These are phyloP conservation scores for Linum usitatissimum DNA, from an alignment of 345 rosid genomes.

Conservation along the genomic window DNA sequence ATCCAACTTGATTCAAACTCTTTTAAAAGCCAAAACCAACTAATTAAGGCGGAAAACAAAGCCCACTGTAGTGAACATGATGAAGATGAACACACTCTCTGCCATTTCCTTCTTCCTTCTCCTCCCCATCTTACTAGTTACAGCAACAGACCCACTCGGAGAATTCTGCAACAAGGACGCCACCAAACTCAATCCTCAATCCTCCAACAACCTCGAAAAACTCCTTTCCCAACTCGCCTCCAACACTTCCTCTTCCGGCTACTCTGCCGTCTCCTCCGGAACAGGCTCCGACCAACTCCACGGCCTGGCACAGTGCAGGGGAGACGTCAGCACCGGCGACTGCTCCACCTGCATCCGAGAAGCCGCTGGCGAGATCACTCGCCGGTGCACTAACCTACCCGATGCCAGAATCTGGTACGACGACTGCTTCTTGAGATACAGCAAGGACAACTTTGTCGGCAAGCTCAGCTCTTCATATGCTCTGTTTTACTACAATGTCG, in stretches of 20 bases:
- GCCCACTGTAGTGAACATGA: no score
- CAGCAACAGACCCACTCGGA: slow-evolving; percentile 43
- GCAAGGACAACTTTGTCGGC: slow-evolving; percentile 31
- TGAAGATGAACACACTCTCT: not conserved
- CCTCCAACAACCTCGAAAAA: slow-evolving; percentile 33
- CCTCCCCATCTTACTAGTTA: not conserved
- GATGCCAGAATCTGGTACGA: slow-evolving; percentile 64
- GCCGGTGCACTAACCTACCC: slow-evolving; percentile 41
- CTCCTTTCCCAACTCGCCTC: slow-evolving; percentile 33
- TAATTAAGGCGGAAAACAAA: no score
- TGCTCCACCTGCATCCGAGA: slow-evolving; percentile 51
- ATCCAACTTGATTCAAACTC: no score
- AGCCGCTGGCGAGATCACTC: slow-evolving; percentile 45
- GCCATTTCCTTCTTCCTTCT: not conserved
- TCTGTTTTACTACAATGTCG: slow-evolving; percentile 40
- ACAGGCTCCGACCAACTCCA: slow-evolving; percentile 33
- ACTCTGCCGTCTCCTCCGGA: slow-evolving; percentile 29
- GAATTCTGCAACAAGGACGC: slow-evolving; percentile 35
- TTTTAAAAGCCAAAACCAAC: no score
- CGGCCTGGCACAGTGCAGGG: slow-evolving; percentile 76
- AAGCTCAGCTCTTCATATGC: slow-evolving; percentile 41
- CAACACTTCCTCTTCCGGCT: slow-evolving; percentile 33
- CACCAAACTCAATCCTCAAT: slow-evolving; percentile 20
- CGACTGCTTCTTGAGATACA: slow-evolving; percentile 53
- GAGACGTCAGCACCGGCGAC: slow-evolving; percentile 43